These are phyloP conservation scores for Lentinus tigrinus DNA, from an alignment of 768 basidiomycete genomes.

Conservation along the genomic window DNA sequence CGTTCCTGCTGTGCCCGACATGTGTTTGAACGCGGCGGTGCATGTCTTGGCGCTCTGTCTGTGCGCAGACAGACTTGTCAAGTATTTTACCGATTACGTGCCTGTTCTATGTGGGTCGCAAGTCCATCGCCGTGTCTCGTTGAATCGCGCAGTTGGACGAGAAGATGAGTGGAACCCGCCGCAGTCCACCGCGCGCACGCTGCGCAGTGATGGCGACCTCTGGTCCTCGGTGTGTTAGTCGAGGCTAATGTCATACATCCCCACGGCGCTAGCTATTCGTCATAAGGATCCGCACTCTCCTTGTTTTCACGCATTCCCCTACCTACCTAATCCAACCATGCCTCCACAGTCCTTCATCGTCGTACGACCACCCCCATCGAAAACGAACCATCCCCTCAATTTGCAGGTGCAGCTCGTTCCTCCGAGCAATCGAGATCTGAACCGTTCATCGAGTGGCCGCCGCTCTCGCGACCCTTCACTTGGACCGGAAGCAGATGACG, in stretches of 20 bases:
- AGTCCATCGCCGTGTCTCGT: too few relatives aligned
- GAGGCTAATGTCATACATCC: too few relatives aligned
- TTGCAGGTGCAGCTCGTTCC: conserved; percentile 91
- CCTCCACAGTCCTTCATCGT: conserved; percentile 78
- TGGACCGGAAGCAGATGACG: conserved; percentile 27
- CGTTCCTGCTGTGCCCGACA: neutral
- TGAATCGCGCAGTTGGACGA: too few relatives aligned
- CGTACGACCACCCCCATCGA: conserved; percentile 85
- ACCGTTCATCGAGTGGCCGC: conserved; percentile 33
- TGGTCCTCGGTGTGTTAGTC: too few relatives aligned
- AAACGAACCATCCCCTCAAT: conserved; percentile 84
- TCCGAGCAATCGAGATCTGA: conserved; percentile 47
- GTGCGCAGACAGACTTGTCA: too few relatives aligned
- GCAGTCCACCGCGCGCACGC: too few relatives aligned
- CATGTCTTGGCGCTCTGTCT: neutral
- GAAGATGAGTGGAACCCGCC: too few relatives aligned
- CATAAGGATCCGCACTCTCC: neutral
- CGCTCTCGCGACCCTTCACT: conserved; percentile 45
- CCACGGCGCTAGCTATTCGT: neutral
- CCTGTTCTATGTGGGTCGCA: too few relatives aligned
- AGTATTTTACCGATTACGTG: too few relatives aligned
- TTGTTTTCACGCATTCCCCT: neutral
- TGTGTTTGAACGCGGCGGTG: neutral
- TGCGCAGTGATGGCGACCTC: too few relatives aligned
- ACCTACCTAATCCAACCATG: neutral